These are phyloP conservation scores for Flammula alnicola DNA, from an alignment of 1,284 basidiomycete genomes.

Conservation along the genomic window DNA sequence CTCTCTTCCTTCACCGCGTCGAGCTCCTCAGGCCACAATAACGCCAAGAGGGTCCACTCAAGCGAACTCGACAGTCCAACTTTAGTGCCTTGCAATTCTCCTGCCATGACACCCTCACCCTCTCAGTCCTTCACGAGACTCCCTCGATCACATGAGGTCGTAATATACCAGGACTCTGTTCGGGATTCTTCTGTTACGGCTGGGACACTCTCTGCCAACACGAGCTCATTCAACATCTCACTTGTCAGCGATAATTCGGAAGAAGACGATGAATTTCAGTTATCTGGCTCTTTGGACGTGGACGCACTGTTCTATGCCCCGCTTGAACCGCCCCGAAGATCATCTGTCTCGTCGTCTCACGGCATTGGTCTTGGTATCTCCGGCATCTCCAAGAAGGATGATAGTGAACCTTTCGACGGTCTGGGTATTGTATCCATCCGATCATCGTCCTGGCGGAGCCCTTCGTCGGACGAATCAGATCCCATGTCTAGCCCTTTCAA, in stretches of 20 bases:
- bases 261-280: constrained; percentile 12
- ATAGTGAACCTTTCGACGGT: constrained; percentile 18
- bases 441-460: constrained; percentile 3
- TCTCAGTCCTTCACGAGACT: not conserved
- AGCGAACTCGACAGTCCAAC: constrained; percentile 5
- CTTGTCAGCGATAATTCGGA: constrained; percentile 21
- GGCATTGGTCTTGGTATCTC: constrained; percentile 22
- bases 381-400: constrained; percentile 20
- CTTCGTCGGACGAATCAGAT: too few species aligned
- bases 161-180: not conserved
- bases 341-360: not conserved
- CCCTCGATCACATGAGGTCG: not conserved
- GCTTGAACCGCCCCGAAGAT: constrained; percentile 1
- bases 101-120: constrained; percentile 1
- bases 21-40: not conserved
- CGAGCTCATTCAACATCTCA: constrained; percentile 19
- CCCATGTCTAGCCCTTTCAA: too few species aligned
- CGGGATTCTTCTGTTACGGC: not conserved
- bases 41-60: not conserved
- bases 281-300: not conserved
- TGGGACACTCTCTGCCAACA: not conserved
- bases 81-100: constrained; percentile 11
- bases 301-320: constrained; percentile 9
- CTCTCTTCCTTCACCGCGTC: not conserved
- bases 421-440: constrained; percentile 18